A percentile compares a stretch with the other conserved stretches of the same genome.
These are phyloP conservation scores for Paraurostyla sp. DNA, from an alignment of 73 alveolate genomes.

Conservation along the genomic window DNA sequence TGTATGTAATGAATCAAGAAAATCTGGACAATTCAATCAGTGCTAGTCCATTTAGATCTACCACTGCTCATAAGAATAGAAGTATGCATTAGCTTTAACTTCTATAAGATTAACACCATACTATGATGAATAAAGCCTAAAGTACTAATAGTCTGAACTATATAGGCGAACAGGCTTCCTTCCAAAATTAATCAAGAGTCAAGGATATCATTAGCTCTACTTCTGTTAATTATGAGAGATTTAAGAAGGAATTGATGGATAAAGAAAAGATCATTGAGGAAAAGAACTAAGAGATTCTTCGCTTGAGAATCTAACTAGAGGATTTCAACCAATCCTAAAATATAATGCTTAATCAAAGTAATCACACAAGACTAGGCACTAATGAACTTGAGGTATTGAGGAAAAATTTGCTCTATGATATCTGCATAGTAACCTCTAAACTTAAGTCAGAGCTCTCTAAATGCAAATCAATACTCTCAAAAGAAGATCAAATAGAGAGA, in stretches of 20 bases:
- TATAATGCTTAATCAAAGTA: not conserved
- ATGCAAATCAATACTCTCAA: not conserved
- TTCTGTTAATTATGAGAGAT: not conserved
- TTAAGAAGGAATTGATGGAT: conserved; percentile 37
- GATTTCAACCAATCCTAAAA: not conserved
- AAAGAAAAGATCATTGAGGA: conserved; percentile 55
- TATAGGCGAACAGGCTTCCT: not conserved
- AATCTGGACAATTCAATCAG: too few species aligned
- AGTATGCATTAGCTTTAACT: too few species aligned
- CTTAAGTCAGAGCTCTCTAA: conserved; percentile 35
- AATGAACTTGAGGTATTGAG: conserved; percentile 7
- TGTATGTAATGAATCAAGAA: too few species aligned
- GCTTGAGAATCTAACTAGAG: conserved; percentile 18
- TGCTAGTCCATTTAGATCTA: too few species aligned
- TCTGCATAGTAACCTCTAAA: not conserved
- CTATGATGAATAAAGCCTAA: not conserved
- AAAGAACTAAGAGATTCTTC: conserved; percentile 46
- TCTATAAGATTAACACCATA: too few species aligned
- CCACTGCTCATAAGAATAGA: too few species aligned
- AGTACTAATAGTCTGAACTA: not conserved
- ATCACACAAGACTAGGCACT: not conserved
- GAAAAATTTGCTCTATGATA: conserved; percentile 17
- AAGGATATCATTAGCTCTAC: conserved; percentile 20
- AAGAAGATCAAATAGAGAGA: not conserved
- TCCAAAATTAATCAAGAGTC: not conserved